Evolutionary conservation across 495 filamentous ascomycete species (phyloP), one percentile per base, ranked within the genome.

Genomic region (Penicillium coffeae): DNA sequence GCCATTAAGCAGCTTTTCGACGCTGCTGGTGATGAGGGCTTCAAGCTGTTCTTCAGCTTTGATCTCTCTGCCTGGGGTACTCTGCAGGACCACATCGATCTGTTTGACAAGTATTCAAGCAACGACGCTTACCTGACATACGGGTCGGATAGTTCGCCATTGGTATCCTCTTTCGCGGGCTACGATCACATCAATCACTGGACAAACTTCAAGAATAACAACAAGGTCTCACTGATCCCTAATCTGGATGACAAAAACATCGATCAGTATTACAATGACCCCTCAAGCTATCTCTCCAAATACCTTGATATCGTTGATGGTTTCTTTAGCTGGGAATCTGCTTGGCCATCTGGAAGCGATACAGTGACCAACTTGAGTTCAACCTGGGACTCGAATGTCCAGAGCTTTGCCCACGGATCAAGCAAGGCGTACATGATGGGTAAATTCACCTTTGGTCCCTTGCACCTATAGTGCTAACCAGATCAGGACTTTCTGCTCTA

Each of bases 261-360:
- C 27, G 41, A 55, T 21, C 42, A 49, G 19, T 35, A 27, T 5
- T 47, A 35, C 19, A 34, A 19, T 20, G 18, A 42, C 9, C 36
- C 46, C 13, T 55, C 52, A 15, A 61, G 59, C 30, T 54, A 50
- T 19, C 55, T 56, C 12, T 21, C 18, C 30, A 51, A 52, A 7
- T 66, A 63, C 48, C 56, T 56, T 13, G 15, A 18, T 4, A 42
- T 66, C 32, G 52, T 64, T 0, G 62, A 68, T 49, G 66, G 64
- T 16, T 25, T 54, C 20, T 69, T 68, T 33, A 66, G 62, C 30
- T 69, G 66, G 64, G 66, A 69, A 40, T 43, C 64, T 0, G 64
- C 62, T 1, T 69, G 66, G 66, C 66, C 66, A 5, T 19, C 32
- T 0, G 34, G 42, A 8, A 48, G 47, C n/a, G 41, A 21, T 16